Base-by-base conservation (phyloP, 176 grass and related monocot genomes). In the Ampelocalamus luodianensis region DNA sequence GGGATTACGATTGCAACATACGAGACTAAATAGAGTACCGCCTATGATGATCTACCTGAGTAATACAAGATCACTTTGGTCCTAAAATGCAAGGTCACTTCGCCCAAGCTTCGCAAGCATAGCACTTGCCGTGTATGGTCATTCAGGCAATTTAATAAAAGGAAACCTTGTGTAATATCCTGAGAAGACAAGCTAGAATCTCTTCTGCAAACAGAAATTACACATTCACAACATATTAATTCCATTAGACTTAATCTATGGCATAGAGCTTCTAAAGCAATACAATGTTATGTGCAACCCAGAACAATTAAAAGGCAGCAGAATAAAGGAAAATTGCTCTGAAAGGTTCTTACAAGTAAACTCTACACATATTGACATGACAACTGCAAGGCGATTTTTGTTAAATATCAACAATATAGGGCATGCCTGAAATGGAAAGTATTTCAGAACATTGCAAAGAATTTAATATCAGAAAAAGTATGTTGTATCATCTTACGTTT, bases 401-500 rank as follows among this genome's bases (percentile, higher is more conserved):
- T 51, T 46, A 78, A 70, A 86, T 53, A 45, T 70, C 24, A 56
- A 54, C 6, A 48, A 76, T 18, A 56, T 48, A 77, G 45, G 3
- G 7, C 74, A 71, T 55, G 51, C 59, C 17, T 65, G 15, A 87
- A 49, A 49, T 32, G 11, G 66, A 10, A 81, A 81, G 38, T 40
- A 27, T 43, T 64, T 32, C 34, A 85, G 45, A 67, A 65, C 14
- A 56, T 39, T 20, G 5, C 46, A 66, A 76, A 56, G 51, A 65
- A 68, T 1, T 59, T 42, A 44, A 10, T 66, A 44, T 10, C n/a
- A n/a, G 58, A 71, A n/a, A 7, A 40, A 73, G 48, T 24, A 16
- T 15, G 27, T 12, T 8, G 59, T 4, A 14, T 26, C 44, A 70
- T 32, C 88, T 90, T 82, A 93, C 91, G 65, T 78, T 55, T 36